phyloP scores from a whole-genome alignment of 345 rosid species.

The Nephelium lappaceum region DNA sequence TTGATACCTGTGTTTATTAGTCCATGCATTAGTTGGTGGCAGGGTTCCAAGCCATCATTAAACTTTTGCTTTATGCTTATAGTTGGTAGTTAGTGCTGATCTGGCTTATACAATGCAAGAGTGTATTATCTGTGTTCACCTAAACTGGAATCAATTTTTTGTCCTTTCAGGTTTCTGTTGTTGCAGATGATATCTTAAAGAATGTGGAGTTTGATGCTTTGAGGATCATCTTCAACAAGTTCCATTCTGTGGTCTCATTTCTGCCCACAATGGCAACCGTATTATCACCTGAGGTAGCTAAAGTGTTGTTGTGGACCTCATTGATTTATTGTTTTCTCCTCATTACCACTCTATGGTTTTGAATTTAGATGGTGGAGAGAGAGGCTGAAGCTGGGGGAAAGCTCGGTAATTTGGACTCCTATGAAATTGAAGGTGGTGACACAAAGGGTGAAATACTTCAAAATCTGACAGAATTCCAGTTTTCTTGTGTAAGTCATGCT shows the following conservation, averaged over 20 bases:
- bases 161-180: conserved; percentile 74
- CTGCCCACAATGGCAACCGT: conserved; percentile 80
- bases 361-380: conserved; percentile 72
- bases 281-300: conserved; percentile 80
- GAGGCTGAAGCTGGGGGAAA: conserved; percentile 87
- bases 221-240: conserved; percentile 90
- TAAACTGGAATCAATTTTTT: conserved; percentile 1
- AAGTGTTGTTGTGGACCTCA: conserved; percentile 12
- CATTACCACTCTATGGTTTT: conserved; percentile 5
- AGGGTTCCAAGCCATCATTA: background rate
- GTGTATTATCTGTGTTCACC: background rate
- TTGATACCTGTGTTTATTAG: background rate
- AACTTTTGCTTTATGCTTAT: background rate
- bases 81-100: background rate
- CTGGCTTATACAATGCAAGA: background rate
- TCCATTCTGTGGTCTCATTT: conserved; percentile 76
- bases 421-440: conserved; percentile 97
- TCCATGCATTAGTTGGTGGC: background rate
- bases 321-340: conserved; percentile 4
- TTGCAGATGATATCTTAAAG: conserved; percentile 96
- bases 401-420: conserved; percentile 89
- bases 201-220: conserved; percentile 91
- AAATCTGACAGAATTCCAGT: conserved; percentile 92
- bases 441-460: conserved; percentile 93
- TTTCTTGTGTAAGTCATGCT: conserved; percentile 83